A percentile compares a stretch with the other conserved stretches of the same genome.
These are phyloP conservation scores for Ceratobasidium papillatum DNA, from an alignment of 1,284 basidiomycete genomes.

Conservation along the genomic window DNA sequence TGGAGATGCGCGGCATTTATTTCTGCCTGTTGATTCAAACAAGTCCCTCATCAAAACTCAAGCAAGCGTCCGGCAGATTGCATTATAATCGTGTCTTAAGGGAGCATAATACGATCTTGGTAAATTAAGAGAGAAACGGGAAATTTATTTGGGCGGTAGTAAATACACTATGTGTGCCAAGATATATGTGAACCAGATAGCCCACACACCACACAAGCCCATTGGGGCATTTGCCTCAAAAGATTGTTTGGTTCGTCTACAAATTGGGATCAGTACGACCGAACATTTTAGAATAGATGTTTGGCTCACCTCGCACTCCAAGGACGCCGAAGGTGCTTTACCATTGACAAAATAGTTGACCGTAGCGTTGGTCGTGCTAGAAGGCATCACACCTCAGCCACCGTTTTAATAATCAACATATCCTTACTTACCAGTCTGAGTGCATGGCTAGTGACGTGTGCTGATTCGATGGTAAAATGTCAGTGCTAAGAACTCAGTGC, in stretches of 20 bases:
- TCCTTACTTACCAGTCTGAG: slow-evolving; percentile 27
- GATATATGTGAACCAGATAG: no score
- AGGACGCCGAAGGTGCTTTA: background rate
- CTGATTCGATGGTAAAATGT: background rate
- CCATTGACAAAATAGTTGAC: slow-evolving; percentile 21
- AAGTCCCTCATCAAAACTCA: no score
- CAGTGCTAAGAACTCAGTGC: background rate
- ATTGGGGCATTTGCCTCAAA: background rate
- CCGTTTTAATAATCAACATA: background rate
- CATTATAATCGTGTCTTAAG: no score
- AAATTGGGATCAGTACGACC: background rate
- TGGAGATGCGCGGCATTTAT: no score
- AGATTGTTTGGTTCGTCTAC: background rate
- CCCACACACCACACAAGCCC: no score
- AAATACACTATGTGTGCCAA: no score
- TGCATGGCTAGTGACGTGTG: slow-evolving; percentile 38
- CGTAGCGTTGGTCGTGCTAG: slow-evolving; percentile 24
- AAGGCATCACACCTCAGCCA: background rate
- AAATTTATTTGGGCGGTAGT: no score
- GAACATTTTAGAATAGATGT: background rate
- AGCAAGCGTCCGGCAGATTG: no score
- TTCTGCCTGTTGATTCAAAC: no score
- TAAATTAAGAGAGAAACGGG: no score
- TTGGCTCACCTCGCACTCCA: slow-evolving; percentile 2
- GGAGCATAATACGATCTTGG: no score